Conservation (phyloP, 164 flowering plant genomes). For the Liriodendron chinense region DNA sequence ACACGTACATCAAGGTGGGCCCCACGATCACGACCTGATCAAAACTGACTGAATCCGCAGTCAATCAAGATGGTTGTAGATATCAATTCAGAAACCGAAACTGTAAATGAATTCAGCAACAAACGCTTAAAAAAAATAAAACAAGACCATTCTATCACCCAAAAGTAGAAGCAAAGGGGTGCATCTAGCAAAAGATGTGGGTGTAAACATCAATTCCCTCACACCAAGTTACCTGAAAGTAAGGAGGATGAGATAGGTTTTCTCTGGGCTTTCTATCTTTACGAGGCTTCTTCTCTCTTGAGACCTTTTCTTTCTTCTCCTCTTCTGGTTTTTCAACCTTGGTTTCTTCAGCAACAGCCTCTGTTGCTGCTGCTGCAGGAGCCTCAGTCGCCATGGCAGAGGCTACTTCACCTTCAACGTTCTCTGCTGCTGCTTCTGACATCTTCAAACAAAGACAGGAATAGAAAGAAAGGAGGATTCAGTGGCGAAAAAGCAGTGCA, state of each 20-base stretch:
- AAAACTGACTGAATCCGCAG: no score
- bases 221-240: conserved; percentile 20
- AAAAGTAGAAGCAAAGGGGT: background rate
- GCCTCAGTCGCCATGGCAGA: background rate
- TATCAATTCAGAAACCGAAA: background rate
- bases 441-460: background rate
- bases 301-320: conserved; percentile 14
- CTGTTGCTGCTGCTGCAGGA: background rate
- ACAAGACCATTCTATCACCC: background rate
- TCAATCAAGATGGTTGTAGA: no score
- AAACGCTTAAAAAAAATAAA: background rate
- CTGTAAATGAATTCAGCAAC: background rate
- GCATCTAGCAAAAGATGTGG: background rate
- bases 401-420: conserved; percentile 8
- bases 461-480: no score
- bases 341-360: conserved; percentile 10
- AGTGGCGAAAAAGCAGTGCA: no score
- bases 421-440: background rate
- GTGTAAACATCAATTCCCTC: background rate
- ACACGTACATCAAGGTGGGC: no score
- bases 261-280: conserved; percentile 16
- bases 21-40: no score
- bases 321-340: conserved; percentile 18
- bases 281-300: conserved; percentile 8
- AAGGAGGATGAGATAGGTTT: conserved; percentile 26